Base-by-base conservation (phyloP, 495 filamentous ascomycete genomes). In the Aspergillus wentii region DNA sequence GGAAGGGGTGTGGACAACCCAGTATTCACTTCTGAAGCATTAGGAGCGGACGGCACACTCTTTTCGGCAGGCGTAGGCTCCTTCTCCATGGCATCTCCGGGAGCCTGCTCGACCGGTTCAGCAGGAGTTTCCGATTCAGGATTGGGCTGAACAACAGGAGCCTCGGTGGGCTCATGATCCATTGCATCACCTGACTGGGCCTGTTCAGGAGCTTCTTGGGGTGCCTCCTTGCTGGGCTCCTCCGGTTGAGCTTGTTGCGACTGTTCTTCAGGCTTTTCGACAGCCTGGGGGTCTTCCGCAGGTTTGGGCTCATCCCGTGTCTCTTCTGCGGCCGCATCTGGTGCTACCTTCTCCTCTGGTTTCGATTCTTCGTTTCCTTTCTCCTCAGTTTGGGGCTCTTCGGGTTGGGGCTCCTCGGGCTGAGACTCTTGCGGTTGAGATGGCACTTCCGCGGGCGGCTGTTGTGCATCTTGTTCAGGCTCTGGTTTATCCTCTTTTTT, bases 1-100 rank as follows among this genome's bases (percentile, higher is more conserved):
- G 55, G 56, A 5, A 68, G 44, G 17, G 64, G 57, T 9, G 62
- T 64, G 1, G 64, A 62, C 14, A 63, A 17, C 22, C 28, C 59
- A 0, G 62, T 66, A 17, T 49, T 54, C 11, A 35, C 35, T 17
- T 52, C 62, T 0, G 62, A 57, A 15, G 50, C 32, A 6, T 46
- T 50, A 21, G 39, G 15, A 15, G 41, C 43, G 2, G 50, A 30
- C 4, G 33, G 42, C 8, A 38, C 40, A 7, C 23, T 28, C 4
- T 38, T 45, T 40, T 61, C 58, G 19, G 39, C 33, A 17, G 46
- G n/a, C 15, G 7, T 15, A 7, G 30, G 15, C 8, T 44, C 35
- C 6, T 25, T 35, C 6, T 21, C 25, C 10, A 30, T 30, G 8
- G 31, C 38, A 26, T 38, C 35, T 26, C 46, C 48, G 25, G 56